Conservation (phyloP, 129 eudicot species). For the Lactuca saligna region DNA sequence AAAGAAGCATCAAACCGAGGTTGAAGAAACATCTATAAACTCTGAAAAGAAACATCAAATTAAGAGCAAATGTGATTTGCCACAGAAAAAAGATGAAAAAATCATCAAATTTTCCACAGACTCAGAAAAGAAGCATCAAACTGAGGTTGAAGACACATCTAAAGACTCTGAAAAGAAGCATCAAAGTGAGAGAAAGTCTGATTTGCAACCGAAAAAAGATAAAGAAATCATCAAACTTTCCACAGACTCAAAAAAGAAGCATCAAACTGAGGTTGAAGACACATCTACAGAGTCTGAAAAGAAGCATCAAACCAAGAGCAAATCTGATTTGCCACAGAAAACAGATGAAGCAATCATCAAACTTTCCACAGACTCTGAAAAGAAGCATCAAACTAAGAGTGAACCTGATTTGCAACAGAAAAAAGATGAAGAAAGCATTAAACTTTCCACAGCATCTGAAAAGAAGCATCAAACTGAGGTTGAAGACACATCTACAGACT, state of each 20-base stretch:
- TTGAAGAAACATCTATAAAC: conserved; percentile 15
- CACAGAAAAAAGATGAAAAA: conserved; percentile 32
- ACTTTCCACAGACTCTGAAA: conserved; percentile 20
- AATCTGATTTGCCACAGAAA: conserved; percentile 29
- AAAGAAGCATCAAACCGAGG: too few relatives aligned
- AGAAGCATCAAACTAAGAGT: neutral
- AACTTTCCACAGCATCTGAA: neutral
- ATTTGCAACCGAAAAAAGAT: conserved; percentile 32
- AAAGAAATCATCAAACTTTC: conserved; percentile 33
- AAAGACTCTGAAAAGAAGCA: conserved; percentile 13
- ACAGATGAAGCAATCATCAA: conserved; percentile 32
- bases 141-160: conserved; percentile 6
- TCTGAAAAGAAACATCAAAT: neutral
- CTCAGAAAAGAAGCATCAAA: too few relatives aligned
- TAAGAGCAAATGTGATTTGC: conserved; percentile 22
- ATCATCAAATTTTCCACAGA: conserved; percentile 28
- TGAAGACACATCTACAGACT: conserved; percentile 19
- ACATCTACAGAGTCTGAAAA: conserved; percentile 16
- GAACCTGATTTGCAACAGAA: conserved; percentile 31
- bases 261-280: conserved; percentile 1
- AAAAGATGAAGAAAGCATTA: conserved; percentile 7
- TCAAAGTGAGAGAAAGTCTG: conserved; percentile 3
- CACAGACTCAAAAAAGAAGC: neutral
- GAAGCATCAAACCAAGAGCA: neutral
- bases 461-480: too few relatives aligned